A percentile compares a stretch with the other conserved stretches of the same genome.
Evolutionary conservation across 2,329 filamentous ascomycete species (phyloP).

Genomic region (Verticillium nonalfalfae): DNA sequence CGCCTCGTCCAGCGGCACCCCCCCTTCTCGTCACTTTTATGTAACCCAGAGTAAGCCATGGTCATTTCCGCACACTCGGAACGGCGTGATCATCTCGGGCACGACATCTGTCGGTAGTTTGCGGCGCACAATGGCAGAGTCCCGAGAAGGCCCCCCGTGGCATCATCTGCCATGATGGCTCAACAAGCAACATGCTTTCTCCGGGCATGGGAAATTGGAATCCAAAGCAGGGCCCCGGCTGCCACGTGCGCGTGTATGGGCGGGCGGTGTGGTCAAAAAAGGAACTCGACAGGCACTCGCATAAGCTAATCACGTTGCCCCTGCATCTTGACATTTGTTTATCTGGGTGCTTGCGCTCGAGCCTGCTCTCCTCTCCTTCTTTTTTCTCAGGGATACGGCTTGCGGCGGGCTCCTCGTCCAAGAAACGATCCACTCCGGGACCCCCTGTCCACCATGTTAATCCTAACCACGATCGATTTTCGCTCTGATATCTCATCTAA

Average conservation of each 20-base stretch:
- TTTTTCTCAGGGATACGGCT: neutral
- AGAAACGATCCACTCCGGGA: neutral
- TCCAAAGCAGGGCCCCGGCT: constrained; percentile 16
- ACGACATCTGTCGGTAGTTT: neutral
- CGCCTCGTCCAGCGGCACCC: neutral
- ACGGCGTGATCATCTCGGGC: neutral
- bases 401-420: neutral
- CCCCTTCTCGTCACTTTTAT: neutral
- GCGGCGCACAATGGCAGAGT: neutral
- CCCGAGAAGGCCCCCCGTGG: neutral
- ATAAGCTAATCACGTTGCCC: constrained; percentile 6
- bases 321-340: constrained; percentile 8
- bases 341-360: constrained; percentile 2
- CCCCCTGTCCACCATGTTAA: neutral
- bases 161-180: neutral
- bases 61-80: neutral
- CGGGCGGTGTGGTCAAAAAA: constrained; percentile 9
- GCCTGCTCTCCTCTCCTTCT: constrained; percentile 1
- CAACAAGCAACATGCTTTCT: constrained; percentile 7
- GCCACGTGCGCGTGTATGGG: constrained; percentile 18
- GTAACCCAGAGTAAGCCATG: neutral
- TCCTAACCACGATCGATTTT: neutral
- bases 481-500: neutral
- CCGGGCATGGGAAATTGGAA: constrained; percentile 17
- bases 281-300: neutral